Percentiles rank a stretch among this genome's conserved stretches.
Evolutionary conservation across 148 eudicot genomes (phyloP).

Genomic region (Chenopodium berlandieri): DNA sequence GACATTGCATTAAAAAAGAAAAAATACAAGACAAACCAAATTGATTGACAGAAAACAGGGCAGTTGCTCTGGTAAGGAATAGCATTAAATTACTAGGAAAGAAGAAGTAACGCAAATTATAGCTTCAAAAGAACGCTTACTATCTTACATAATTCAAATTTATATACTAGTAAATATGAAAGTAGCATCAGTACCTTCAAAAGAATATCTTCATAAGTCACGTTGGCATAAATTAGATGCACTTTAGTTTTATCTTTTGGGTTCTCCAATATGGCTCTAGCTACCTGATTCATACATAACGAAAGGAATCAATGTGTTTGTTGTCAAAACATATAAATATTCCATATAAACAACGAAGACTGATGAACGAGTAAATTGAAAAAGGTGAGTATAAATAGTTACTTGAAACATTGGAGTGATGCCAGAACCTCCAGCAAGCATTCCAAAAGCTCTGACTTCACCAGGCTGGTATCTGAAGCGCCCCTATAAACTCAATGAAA

Average conservation of each 20-base stretch:
- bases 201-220: constrained; percentile 76
- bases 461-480: constrained; percentile 88
- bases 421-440: constrained; percentile 97
- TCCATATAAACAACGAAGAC: not conserved
- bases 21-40: not conserved
- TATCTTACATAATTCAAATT: not conserved
- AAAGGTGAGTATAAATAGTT: constrained; percentile 12
- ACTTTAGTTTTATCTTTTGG: constrained; percentile 73
- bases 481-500: constrained; percentile 43
- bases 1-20: not conserved
- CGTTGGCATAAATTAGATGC: constrained; percentile 80
- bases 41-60: not conserved
- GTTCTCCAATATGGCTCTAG: constrained; percentile 87
- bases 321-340: not conserved
- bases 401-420: constrained; percentile 91
- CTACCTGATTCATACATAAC: constrained; percentile 43
- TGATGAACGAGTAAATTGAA: not conserved
- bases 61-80: not conserved
- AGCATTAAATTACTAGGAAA: not conserved
- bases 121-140: not conserved
- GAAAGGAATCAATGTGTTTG: not conserved
- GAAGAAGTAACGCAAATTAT: not conserved
- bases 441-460: constrained; percentile 83
- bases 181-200: constrained; percentile 54
- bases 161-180: not conserved